These are phyloP conservation scores for Nakazawaea pomicola DNA, from an alignment of 805 yeast genomes.

Conservation along the genomic window DNA sequence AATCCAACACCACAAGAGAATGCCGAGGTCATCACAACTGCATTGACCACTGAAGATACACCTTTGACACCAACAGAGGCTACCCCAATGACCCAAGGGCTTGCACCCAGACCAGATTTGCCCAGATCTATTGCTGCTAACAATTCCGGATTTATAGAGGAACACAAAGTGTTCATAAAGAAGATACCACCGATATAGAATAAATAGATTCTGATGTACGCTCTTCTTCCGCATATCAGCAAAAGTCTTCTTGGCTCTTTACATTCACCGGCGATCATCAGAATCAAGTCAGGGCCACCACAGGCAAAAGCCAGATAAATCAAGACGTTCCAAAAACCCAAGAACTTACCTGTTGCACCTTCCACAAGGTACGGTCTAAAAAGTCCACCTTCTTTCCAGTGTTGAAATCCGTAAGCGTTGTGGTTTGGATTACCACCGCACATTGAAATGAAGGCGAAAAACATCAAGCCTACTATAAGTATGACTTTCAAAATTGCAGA, in stretches of 20 bases:
- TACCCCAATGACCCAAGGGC: constrained; percentile 47
- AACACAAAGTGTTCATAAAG: constrained; percentile 39
- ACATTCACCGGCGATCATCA: constrained; percentile 43
- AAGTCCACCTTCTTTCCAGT: constrained; percentile 32
- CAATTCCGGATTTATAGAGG: constrained; percentile 36
- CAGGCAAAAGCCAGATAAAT: constrained; percentile 38
- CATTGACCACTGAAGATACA: constrained; percentile 42
- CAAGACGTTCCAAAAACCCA: constrained; percentile 38
- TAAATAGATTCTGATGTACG: constrained; percentile 36
- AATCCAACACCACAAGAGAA: constrained; percentile 47
- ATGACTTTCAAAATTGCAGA: constrained; percentile 37
- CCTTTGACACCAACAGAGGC: constrained; percentile 35
- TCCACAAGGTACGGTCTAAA: constrained; percentile 31
- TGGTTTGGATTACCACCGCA: constrained; percentile 46
- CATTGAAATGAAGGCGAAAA: constrained; percentile 43
- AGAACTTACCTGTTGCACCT: constrained; percentile 41
- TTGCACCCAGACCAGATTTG: constrained; percentile 41
- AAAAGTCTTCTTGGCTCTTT: constrained; percentile 42
- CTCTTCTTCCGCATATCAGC: constrained; percentile 44
- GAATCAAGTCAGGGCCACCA: constrained; percentile 47
- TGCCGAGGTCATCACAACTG: constrained; percentile 35
- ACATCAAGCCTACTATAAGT: constrained; percentile 37
- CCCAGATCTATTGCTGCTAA: constrained; percentile 27
- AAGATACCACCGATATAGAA: constrained; percentile 45
- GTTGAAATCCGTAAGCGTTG: constrained; percentile 31